A percentile compares a stretch with the other conserved stretches of the same genome.
These are phyloP conservation scores for Osmanthus fragrans DNA, from an alignment of 257 asterid genomes.

Conservation along the genomic window DNA sequence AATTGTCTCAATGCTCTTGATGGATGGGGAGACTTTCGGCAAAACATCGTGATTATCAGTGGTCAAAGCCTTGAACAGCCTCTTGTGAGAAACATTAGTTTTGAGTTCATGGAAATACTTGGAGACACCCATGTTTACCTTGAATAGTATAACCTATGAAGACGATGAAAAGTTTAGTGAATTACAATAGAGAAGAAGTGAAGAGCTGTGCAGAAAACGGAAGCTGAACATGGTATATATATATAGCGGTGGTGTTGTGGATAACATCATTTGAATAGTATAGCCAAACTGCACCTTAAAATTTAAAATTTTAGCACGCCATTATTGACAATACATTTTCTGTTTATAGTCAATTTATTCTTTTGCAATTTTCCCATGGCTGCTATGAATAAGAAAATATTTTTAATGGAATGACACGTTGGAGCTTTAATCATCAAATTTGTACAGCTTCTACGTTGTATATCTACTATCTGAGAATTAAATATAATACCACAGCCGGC, in stretches of 20 bases:
- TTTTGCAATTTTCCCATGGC: too few relatives aligned
- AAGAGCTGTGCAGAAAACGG: background rate
- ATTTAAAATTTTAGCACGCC: background rate
- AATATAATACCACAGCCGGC: too few relatives aligned
- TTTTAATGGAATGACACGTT: too few relatives aligned
- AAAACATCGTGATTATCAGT: conserved; percentile 13
- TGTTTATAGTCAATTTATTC: background rate
- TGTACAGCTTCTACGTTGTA: too few relatives aligned
- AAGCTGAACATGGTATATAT: background rate
- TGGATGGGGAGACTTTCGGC: conserved; percentile 19
- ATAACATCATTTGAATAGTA: background rate
- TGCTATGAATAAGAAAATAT: too few relatives aligned
- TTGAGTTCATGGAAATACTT: conserved; percentile 27
- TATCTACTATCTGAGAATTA: too few relatives aligned
- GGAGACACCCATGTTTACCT: conserved; percentile 24
- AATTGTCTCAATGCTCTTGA: conserved; percentile 31
- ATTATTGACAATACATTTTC: background rate
- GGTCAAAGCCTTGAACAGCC: conserved; percentile 35
- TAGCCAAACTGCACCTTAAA: background rate
- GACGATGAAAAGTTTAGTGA: background rate
- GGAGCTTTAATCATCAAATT: too few relatives aligned
- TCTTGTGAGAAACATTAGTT: conserved; percentile 21
- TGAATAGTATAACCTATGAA: background rate
- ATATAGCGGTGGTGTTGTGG: background rate
- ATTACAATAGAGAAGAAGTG: background rate